Evolutionary conservation across 176 grass and related monocot genomes (phyloP).

Genomic region (Eragrostis nindensis): DNA sequence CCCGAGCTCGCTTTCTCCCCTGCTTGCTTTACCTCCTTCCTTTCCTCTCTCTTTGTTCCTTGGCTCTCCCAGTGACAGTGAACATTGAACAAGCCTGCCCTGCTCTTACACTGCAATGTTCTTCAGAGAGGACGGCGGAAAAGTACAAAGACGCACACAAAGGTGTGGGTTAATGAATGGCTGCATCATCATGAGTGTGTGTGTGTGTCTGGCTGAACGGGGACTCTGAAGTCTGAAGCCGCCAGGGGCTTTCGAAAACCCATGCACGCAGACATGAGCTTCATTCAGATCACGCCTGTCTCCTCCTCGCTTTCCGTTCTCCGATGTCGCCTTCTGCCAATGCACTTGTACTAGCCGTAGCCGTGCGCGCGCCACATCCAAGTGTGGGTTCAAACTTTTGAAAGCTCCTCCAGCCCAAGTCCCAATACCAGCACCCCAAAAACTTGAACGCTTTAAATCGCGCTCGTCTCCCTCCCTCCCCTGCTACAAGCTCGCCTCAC

Average conservation of each 20-base stretch:
- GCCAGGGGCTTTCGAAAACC: constrained; percentile 55
- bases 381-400: neutral
- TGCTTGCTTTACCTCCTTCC: constrained; percentile 19
- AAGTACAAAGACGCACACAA: constrained; percentile 20
- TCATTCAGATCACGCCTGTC: constrained; percentile 61
- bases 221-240: constrained; percentile 32
- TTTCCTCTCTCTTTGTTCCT: constrained; percentile 33
- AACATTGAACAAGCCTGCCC: neutral
- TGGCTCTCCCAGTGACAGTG: neutral
- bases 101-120: neutral
- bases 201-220: neutral
- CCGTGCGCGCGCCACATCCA: neutral
- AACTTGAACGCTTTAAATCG: constrained; percentile 40
- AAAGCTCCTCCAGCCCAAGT: constrained; percentile 39
- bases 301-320: constrained; percentile 3
- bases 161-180: constrained; percentile 24
- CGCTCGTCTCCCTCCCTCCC: neutral
- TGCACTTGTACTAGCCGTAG: neutral
- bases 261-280: constrained; percentile 23
- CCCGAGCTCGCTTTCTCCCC: constrained; percentile 20
- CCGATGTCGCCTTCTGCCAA: constrained; percentile 1
- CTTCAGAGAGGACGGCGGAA: constrained; percentile 12
- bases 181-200: constrained; percentile 34
- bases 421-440: constrained; percentile 34
- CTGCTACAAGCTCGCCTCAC: constrained; percentile 5